phyloP scores from a whole-genome alignment of 78 protist genomes.

The Acrasis kona region DNA sequence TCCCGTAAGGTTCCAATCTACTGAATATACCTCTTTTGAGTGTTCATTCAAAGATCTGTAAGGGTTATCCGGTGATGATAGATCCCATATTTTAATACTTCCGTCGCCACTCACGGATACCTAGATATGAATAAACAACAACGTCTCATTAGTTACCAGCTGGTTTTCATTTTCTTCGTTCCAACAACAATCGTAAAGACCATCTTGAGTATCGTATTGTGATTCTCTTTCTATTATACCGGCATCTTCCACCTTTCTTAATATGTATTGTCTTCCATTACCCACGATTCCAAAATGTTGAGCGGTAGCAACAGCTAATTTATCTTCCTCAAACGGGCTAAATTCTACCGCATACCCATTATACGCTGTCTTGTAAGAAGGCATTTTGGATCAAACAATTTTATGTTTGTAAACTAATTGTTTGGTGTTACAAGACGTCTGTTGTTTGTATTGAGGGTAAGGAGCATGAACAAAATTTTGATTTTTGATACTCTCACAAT shows the following conservation, averaged over 20 bases:
- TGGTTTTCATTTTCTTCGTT: constrained; percentile 52
- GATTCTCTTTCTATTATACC: neutral
- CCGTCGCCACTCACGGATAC: constrained; percentile 80
- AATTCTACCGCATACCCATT: constrained; percentile 16
- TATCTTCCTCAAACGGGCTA: constrained; percentile 55
- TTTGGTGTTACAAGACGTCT: no score
- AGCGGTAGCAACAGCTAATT: constrained; percentile 59
- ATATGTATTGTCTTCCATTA: constrained; percentile 58
- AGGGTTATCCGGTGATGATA: neutral
- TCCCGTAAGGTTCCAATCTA: constrained; percentile 48
- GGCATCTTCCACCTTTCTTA: constrained; percentile 21
- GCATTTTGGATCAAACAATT: no score
- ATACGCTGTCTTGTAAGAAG: neutral
- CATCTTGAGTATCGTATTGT: constrained; percentile 48
- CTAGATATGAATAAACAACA: no score
- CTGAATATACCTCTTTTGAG: constrained; percentile 49
- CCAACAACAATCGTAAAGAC: constrained; percentile 64
- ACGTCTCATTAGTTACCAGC: no score
- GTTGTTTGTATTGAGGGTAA: no score
- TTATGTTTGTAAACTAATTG: no score
- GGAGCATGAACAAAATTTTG: no score
- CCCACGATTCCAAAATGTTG: constrained; percentile 71
- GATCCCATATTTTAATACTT: constrained; percentile 42
- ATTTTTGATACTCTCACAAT: no score
- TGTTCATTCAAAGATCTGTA: constrained; percentile 42